These are phyloP conservation scores for Aspergillus alliaceus DNA, from an alignment of 2,329 filamentous ascomycete species.

Conservation along the genomic window DNA sequence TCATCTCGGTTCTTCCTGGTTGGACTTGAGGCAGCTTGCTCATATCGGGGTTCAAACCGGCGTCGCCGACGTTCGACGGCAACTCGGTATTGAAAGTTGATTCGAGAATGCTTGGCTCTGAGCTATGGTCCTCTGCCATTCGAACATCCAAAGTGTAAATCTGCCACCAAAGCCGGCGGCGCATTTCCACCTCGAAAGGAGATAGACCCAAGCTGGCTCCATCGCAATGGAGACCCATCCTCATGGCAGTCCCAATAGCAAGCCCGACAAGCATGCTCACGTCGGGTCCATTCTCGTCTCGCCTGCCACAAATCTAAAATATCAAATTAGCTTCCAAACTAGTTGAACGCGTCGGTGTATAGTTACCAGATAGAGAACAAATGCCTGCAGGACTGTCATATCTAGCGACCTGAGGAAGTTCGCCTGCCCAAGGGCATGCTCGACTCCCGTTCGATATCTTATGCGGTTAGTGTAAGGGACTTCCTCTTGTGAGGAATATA, in stretches of 20 bases:
- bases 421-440: constrained; percentile 13
- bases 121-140: constrained; percentile 14
- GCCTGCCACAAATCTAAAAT: constrained; percentile 15
- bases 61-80: constrained; percentile 16
- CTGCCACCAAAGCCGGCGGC: constrained; percentile 27
- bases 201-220: not conserved
- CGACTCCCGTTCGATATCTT: constrained; percentile 21
- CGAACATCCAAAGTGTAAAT: constrained; percentile 19
- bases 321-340: not conserved
- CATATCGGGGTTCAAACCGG: constrained; percentile 15
- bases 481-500: not conserved
- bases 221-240: constrained; percentile 15
- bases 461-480: not conserved
- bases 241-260: constrained; percentile 13
- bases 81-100: constrained; percentile 12
- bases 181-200: constrained; percentile 22
- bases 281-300: constrained; percentile 14
- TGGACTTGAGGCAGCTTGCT: not conserved
- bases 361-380: constrained; percentile 21
- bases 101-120: constrained; percentile 12
- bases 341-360: too few relatives aligned
- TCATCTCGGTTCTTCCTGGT: constrained; percentile 23
- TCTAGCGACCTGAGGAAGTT: constrained; percentile 13
- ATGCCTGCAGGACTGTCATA: constrained; percentile 19
- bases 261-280: constrained; percentile 7